Evolutionary conservation across 129 eudicot genomes (phyloP).

Genomic region (Artemisia argyi): DNA sequence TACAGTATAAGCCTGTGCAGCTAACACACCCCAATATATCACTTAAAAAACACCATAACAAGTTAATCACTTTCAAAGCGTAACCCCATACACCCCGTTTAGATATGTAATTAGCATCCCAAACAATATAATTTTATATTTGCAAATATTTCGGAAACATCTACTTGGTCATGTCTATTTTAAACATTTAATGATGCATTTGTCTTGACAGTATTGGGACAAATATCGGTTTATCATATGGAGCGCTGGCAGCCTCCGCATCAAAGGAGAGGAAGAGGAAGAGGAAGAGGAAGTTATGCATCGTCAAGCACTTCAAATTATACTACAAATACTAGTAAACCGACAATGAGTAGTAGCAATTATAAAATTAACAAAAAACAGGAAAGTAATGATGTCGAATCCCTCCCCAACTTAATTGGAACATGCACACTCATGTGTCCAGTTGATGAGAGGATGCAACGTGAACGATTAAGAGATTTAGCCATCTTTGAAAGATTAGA

Average conservation of each 20-base stretch:
- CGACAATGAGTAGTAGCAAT: constrained; percentile 5
- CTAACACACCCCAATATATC: no score
- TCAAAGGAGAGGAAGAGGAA: constrained; percentile 35
- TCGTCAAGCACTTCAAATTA: constrained; percentile 24
- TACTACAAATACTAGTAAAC: background rate
- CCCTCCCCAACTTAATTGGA: constrained; percentile 43
- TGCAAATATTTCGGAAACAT: no score
- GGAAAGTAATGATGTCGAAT: constrained; percentile 1
- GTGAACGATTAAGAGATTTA: constrained; percentile 83
- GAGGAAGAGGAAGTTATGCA: constrained; percentile 32
- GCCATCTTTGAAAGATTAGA: constrained; percentile 75
- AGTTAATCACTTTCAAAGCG: no score
- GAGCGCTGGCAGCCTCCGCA: constrained; percentile 35
- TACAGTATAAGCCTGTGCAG: no score
- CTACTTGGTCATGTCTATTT: no score
- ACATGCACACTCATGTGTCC: constrained; percentile 98
- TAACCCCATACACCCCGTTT: no score
- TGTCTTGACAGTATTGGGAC: no score
- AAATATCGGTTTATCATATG: constrained; percentile 18
- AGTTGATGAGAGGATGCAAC: constrained; percentile 67
- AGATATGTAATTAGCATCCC: no score
- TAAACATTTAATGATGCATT: no score
- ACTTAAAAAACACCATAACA: no score
- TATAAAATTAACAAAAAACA: background rate
- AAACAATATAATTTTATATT: no score